These are phyloP conservation scores for Puccinia polysora DNA, from an alignment of 1,284 basidiomycete genomes.

Conservation along the genomic window DNA sequence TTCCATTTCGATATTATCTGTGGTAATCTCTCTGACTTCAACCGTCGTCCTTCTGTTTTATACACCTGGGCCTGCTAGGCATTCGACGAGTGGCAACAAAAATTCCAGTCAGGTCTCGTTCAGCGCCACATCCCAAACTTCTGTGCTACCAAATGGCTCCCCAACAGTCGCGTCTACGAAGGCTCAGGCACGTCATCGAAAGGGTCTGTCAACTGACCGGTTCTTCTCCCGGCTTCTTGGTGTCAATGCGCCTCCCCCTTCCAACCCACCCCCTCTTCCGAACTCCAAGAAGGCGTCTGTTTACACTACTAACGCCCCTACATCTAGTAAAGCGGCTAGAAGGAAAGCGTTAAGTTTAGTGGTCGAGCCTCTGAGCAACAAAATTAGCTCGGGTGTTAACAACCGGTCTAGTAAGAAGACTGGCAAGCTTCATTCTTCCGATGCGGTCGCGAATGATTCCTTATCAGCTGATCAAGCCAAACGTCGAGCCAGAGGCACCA, in stretches of 20 bases:
- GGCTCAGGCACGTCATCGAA: conserved; percentile 56
- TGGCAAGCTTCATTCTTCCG: conserved; percentile 1
- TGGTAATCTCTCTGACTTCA: not conserved
- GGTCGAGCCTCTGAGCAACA: conserved; percentile 67
- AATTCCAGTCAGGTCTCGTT: conserved; percentile 43
- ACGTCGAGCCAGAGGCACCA: conserved; percentile 19
- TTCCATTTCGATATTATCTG: not conserved
- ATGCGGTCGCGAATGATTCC: not conserved
- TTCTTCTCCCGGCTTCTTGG: conserved; percentile 66
- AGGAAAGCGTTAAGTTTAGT: conserved; percentile 75
- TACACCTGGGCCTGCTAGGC: no score
- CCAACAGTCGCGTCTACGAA: conserved; percentile 44
- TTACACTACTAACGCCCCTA: conserved; percentile 2
- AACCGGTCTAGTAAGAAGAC: conserved; percentile 52
- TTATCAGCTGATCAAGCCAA: not conserved
- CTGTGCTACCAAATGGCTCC: conserved; percentile 15
- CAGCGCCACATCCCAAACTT: not conserved
- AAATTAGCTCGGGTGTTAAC: conserved; percentile 55
- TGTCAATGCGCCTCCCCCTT: conserved; percentile 44
- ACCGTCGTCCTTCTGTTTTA: not conserved
- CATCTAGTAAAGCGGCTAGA: conserved; percentile 53
- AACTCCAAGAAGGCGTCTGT: conserved; percentile 53
- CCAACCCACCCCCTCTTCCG: conserved; percentile 14
- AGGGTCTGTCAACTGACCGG: conserved; percentile 67
- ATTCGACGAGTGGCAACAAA: conserved; percentile 31